phyloP scores from a whole-genome alignment of 2,329 filamentous ascomycete species.

The Aspergillus udagawae region DNA sequence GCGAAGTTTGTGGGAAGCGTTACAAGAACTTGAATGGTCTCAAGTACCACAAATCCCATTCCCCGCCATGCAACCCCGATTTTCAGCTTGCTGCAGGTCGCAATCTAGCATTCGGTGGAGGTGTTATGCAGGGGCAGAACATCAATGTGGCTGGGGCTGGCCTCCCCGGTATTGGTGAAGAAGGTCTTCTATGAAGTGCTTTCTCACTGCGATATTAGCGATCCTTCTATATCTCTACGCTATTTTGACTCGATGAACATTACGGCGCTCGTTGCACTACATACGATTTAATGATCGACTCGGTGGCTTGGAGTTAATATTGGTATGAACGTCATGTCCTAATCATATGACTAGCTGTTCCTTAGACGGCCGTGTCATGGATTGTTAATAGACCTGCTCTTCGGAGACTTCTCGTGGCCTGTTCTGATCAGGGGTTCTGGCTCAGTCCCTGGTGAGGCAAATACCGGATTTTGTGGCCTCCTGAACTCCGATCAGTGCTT shows the following conservation, averaged over 20 bases:
- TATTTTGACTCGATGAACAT: conserved; percentile 27
- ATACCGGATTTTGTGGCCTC: background rate
- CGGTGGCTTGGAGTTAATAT: conserved; percentile 27
- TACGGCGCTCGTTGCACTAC: conserved; percentile 22
- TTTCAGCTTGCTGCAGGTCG: conserved; percentile 53
- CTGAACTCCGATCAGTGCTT: background rate
- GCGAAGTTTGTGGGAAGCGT: conserved; percentile 92
- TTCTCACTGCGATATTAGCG: conserved; percentile 10
- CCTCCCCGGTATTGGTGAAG: conserved; percentile 44
- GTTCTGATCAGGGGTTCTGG: conserved; percentile 15
- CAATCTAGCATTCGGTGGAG: conserved; percentile 36
- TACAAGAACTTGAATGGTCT: conserved; percentile 99
- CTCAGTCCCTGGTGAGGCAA: background rate
- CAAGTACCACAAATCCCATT: conserved; percentile 89
- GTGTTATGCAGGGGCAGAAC: conserved; percentile 45
- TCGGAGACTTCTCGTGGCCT: conserved; percentile 14
- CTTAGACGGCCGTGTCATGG: conserved; percentile 10
- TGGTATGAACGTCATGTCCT: conserved; percentile 17
- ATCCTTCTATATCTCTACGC: conserved; percentile 20
- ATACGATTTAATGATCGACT: conserved; percentile 29
- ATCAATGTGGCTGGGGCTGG: conserved; percentile 47
- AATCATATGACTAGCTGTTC: conserved; percentile 5
- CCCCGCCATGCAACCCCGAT: conserved; percentile 85
- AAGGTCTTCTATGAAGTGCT: conserved; percentile 34
- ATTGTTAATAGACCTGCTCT: conserved; percentile 11